These are phyloP conservation scores for Epichloe aotearoae DNA, from an alignment of 2,329 filamentous ascomycete species.

Conservation along the genomic window DNA sequence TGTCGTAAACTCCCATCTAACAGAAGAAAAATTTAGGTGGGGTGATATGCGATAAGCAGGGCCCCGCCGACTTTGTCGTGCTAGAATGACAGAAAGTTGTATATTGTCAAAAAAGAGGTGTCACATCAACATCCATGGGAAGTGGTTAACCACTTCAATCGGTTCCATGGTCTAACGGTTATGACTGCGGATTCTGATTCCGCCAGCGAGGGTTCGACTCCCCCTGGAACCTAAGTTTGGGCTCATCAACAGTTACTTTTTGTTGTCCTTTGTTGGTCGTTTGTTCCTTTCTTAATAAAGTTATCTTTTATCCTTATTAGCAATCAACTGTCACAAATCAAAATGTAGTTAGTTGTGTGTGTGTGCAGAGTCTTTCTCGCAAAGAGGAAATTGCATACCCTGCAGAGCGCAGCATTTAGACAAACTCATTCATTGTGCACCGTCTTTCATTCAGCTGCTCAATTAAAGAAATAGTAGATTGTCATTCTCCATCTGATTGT, in stretches of 20 bases:
- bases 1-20: not conserved
- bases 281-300: not conserved
- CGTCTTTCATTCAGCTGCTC: too few relatives aligned
- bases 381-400: too few relatives aligned
- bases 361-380: too few relatives aligned
- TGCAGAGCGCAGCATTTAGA: too few relatives aligned
- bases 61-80: not conserved
- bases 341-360: too few relatives aligned
- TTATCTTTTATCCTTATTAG: too few relatives aligned
- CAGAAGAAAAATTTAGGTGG: slow-evolving; percentile 25
- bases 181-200: slow-evolving; percentile 25
- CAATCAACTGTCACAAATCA: too few relatives aligned
- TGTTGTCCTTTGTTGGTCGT: too few relatives aligned
- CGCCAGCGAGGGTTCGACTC: slow-evolving; percentile 25
- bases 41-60: slow-evolving; percentile 11
- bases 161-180: slow-evolving; percentile 25
- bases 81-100: fast-evolving
- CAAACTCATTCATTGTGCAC: too few relatives aligned
- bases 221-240: slow-evolving; percentile 19
- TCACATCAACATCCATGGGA: slow-evolving; percentile 11
- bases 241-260: fast-evolving
- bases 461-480: too few relatives aligned
- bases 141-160: slow-evolving; percentile 13
- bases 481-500: too few relatives aligned
- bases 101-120: not conserved